phyloP scores from a whole-genome alignment of 2,329 filamentous ascomycete species.

The Botryosphaeria dothidea region DNA sequence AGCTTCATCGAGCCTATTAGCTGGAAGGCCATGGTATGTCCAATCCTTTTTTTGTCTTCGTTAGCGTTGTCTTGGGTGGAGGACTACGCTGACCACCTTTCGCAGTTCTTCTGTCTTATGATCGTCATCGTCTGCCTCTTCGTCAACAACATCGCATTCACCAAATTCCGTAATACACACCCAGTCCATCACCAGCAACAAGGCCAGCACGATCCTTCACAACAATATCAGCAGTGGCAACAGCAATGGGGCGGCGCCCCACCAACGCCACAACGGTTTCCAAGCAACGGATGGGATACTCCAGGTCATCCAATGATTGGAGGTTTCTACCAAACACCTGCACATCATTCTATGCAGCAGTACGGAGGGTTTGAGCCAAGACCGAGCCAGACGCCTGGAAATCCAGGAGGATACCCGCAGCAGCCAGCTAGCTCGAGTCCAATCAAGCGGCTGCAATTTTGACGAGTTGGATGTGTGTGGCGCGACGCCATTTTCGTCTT shows the following conservation, averaged over 20 bases:
- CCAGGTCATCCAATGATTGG: constrained; percentile 12
- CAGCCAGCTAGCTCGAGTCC: background rate
- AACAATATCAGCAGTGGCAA: constrained; percentile 21
- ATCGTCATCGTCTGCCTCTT: constrained; percentile 55
- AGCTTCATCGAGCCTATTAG: constrained; percentile 89
- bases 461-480: background rate
- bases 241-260: constrained; percentile 6
- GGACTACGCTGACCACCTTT: constrained; percentile 22
- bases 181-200: constrained; percentile 15
- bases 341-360: constrained; percentile 9
- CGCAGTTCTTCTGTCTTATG: constrained; percentile 51
- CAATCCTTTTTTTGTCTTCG: background rate
- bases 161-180: constrained; percentile 51
- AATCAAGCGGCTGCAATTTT: constrained; percentile 8
- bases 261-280: constrained; percentile 4
- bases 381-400: background rate
- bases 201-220: constrained; percentile 18
- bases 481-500: background rate
- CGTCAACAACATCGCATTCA: constrained; percentile 62
- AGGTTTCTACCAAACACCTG: constrained; percentile 10
- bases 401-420: background rate
- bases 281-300: background rate
- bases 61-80: no score
- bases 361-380: background rate
- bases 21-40: constrained; percentile 72